These are phyloP conservation scores for Euphrasia confusa DNA, from an alignment of 257 asterid genomes.

Conservation along the genomic window DNA sequence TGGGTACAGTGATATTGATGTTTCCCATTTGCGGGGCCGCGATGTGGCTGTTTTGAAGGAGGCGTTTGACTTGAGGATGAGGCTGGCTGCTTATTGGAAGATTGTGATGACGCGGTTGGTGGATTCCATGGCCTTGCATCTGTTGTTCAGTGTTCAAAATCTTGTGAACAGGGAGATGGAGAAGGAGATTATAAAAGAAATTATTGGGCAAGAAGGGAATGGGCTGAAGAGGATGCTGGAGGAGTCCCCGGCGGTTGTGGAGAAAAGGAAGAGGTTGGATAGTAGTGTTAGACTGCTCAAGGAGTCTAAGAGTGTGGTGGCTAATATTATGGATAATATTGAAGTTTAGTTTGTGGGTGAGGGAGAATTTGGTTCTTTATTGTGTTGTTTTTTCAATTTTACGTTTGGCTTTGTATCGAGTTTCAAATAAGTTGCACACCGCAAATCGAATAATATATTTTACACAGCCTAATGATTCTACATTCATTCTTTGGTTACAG, in stretches of 20 bases:
- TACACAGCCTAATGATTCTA: too few species aligned
- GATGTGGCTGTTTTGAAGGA: constrained; percentile 11
- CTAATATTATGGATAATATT: background rate
- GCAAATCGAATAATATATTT: too few species aligned
- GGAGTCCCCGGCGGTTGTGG: constrained; percentile 13
- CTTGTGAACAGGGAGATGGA: constrained; percentile 28
- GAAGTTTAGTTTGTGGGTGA: background rate
- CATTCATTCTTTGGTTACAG: too few species aligned
- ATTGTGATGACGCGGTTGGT: constrained; percentile 30
- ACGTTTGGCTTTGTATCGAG: too few species aligned
- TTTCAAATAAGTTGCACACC: too few species aligned
- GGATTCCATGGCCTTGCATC: constrained; percentile 30
- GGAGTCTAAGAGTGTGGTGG: background rate
- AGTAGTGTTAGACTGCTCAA: background rate
- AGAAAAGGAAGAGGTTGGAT: background rate
- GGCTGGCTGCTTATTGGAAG: constrained; percentile 29
- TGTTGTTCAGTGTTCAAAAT: constrained; percentile 25
- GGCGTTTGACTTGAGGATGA: constrained; percentile 37
- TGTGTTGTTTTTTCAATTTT: too few species aligned
- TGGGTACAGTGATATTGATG: constrained; percentile 17
- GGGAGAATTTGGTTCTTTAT: background rate
- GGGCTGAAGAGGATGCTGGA: constrained; percentile 22
- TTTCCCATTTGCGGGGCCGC: constrained; percentile 7
- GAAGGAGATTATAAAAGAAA: background rate
- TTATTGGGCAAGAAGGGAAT: background rate